A percentile compares a stretch with the other conserved stretches of the same genome.
These are phyloP conservation scores for sunflower (Helianthus annuus) DNA, from an alignment of 129 eudicot species.

Conservation along the genomic window HanXRQr2.0-SUNRISE NC_035434.2:113906585-113907084, in stretches of 20 bases:
- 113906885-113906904: background rate
- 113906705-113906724: slow-evolving; percentile 86
- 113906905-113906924: background rate
- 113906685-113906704: slow-evolving; percentile 82
- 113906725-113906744: slow-evolving; percentile 68
- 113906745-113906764: background rate
- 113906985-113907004: too few species aligned
- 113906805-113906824: slow-evolving; percentile 72
- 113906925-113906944: too few species aligned
- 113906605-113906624: background rate
- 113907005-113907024: too few species aligned
- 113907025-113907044: too few species aligned
- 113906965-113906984: too few species aligned
- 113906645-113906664: slow-evolving; percentile 73
- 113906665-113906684: slow-evolving; percentile 76
- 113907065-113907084: too few species aligned
- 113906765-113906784: background rate
- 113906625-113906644: background rate
- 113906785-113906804: background rate
- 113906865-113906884: slow-evolving; percentile 9
- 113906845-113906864: slow-evolving; percentile 60
- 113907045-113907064: too few species aligned
- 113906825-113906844: slow-evolving; percentile 92
- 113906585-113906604: background rate
- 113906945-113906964: too few species aligned